Base-by-base conservation (phyloP, 2,329 filamentous ascomycete species). In the Penicillium oxalicum region DNA sequence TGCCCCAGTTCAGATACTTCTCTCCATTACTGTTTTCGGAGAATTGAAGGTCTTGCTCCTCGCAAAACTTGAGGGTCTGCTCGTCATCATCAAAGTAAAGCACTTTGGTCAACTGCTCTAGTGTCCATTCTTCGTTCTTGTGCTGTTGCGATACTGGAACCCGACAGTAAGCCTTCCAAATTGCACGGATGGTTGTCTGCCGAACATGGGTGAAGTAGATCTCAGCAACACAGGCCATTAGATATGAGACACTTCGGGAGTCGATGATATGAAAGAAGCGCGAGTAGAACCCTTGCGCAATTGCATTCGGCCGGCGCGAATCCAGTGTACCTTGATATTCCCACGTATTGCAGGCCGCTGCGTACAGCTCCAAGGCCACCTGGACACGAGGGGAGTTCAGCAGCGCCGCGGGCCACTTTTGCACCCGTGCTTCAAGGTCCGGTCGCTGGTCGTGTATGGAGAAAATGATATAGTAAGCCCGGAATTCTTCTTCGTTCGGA, bases 161-260 rank as follows among this genome's bases (percentile, higher is more conserved):
- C 28, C 69, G 73, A 55, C 75, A 75, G 58, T 76, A 80, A 2
- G 70, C 75, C 51, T 73, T 74, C 73, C 74, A 79, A 36, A 82
- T 74, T 2, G 74, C 71, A 35, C 78, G 74, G 40, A 85, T 71
- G 5, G 77, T 75, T 25, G 74, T 76, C 44, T 78, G 73, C 9
- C 82, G 77, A 38, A 84, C 68, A 26, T 77, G 68, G 46, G 78
- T 78, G 65, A 85, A 84, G 52, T 79, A 78, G 9, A 82, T 77
- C 57, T 84, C 82, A 1, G 80, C 78, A 25, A 82, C 79, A 63
- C 82, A 84, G 6, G 77, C 81, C 76, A 82, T 80, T 6, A 84
- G 67, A 57, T 83, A 85, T 0, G 81, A 79, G 1, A 81, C 74
- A 29, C 72, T 69, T 3, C 70, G 70, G 1, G 80, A 83, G 46